A percentile compares a stretch with the other conserved stretches of the same genome.
phyloP scores from a whole-genome alignment of 495 filamentous ascomycete genomes.

The Lineolata rhizophorae region DNA sequence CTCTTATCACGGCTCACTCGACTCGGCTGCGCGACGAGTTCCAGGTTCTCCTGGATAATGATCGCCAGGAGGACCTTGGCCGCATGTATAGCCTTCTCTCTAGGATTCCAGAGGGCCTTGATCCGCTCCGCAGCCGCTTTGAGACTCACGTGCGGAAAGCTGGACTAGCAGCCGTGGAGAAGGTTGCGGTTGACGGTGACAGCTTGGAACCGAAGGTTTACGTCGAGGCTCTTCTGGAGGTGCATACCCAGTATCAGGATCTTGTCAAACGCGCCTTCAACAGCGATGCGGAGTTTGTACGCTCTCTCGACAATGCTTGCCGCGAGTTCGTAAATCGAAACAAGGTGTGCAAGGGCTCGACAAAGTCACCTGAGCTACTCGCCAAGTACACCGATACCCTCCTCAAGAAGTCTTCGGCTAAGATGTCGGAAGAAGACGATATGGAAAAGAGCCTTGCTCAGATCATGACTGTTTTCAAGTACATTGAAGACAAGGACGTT shows the following conservation, averaged over 20 bases:
- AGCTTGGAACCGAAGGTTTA: slow-evolving; percentile 90
- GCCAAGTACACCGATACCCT: slow-evolving; percentile 93
- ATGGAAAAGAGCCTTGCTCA: slow-evolving; percentile 79
- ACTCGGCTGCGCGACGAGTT: slow-evolving; percentile 79
- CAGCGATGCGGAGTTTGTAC: slow-evolving; percentile 89
- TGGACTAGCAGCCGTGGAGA: slow-evolving; percentile 69
- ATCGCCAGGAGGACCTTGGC: slow-evolving; percentile 83
- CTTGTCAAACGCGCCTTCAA: slow-evolving; percentile 85
- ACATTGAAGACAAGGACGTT: slow-evolving; percentile 98
- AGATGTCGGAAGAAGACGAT: slow-evolving; percentile 77
- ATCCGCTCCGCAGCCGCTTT: slow-evolving; percentile 72
- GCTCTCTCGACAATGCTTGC: slow-evolving; percentile 91
- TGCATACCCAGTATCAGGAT: slow-evolving; percentile 78
- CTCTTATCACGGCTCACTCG: slow-evolving; percentile 76
- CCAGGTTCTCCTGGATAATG: slow-evolving; percentile 82
- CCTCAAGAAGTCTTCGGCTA: slow-evolving; percentile 67
- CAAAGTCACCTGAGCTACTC: slow-evolving; percentile 79
- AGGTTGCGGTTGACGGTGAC: slow-evolving; percentile 74
- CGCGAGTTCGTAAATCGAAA: slow-evolving; percentile 96
- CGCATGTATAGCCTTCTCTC: slow-evolving; percentile 90
- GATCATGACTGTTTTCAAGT: slow-evolving; percentile 99
- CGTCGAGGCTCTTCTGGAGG: slow-evolving; percentile 82
- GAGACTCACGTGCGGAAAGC: slow-evolving; percentile 84
- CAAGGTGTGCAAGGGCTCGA: slow-evolving; percentile 80
- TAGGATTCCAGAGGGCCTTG: slow-evolving; percentile 77